Conservation (phyloP, 1,284 basidiomycete genomes). For the Fomitiporia mediterranea region DNA sequence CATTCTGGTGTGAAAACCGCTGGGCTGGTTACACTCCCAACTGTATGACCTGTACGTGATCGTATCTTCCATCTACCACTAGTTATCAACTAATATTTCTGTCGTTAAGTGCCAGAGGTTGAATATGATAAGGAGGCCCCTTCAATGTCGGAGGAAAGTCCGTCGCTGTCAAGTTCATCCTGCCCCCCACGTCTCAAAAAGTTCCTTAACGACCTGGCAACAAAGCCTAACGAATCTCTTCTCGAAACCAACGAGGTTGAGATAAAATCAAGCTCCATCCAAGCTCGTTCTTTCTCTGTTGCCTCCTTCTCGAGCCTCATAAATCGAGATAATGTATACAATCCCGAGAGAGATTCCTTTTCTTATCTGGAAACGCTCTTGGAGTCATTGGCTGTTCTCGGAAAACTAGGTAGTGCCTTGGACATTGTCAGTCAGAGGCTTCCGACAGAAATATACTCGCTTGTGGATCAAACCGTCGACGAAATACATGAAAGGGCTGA, state of each 20-base stretch:
- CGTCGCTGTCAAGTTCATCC: constrained; percentile 31
- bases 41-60: constrained; percentile 67
- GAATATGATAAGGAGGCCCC: constrained; percentile 52
- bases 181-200: constrained; percentile 48
- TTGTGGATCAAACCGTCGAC: constrained; percentile 85
- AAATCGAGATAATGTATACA: constrained; percentile 31
- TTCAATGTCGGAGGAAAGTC: constrained; percentile 29
- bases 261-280: constrained; percentile 29
- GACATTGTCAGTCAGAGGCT: constrained; percentile 85
- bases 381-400: constrained; percentile 88
- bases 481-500: constrained; percentile 89
- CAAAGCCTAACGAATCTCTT: constrained; percentile 79
- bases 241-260: constrained; percentile 62
- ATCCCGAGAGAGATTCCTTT: constrained; percentile 93
- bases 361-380: constrained; percentile 91
- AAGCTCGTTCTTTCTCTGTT: constrained; percentile 25
- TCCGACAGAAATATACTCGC: constrained; percentile 77
- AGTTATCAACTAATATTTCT: constrained; percentile 13
- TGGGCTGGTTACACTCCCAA: constrained; percentile 85
- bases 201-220: constrained; percentile 67
- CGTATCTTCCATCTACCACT: not conserved
- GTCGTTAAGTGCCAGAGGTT: constrained; percentile 45
- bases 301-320: constrained; percentile 26
- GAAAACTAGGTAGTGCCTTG: constrained; percentile 81
- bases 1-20: constrained; percentile 90